These are phyloP conservation scores for Verticillium klebahnii DNA, from an alignment of 2,329 filamentous ascomycete species.

Conservation along the genomic window DNA sequence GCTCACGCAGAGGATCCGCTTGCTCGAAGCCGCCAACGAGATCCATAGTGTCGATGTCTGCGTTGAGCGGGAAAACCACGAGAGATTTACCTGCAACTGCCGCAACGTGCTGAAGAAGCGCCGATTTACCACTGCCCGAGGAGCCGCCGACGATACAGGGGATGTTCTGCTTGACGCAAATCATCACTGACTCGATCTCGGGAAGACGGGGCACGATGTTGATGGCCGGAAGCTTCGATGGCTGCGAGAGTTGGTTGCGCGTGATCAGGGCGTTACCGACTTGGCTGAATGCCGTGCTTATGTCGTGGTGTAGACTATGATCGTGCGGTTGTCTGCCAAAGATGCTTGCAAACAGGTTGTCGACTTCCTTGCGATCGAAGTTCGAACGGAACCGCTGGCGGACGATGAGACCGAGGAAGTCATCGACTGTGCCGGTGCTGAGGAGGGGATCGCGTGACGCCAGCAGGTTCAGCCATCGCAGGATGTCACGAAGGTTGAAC, in stretches of 20 bases:
- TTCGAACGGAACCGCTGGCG: constrained; percentile 78
- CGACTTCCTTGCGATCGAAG: constrained; percentile 62
- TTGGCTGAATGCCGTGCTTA: constrained; percentile 64
- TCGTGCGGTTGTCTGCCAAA: constrained; percentile 50
- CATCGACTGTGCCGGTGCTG: constrained; percentile 53
- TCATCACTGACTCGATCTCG: constrained; percentile 79
- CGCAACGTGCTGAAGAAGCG: constrained; percentile 75
- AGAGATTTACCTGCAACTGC: constrained; percentile 70
- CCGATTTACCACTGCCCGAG: constrained; percentile 83
- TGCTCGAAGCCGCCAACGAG: constrained; percentile 96
- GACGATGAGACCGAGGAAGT: constrained; percentile 80
- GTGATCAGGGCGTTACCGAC: constrained; percentile 71
- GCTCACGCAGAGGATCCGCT: constrained; percentile 72
- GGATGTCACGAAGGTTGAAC: constrained; percentile 86
- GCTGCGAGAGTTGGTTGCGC: constrained; percentile 53
- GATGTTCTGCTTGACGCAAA: constrained; percentile 81
- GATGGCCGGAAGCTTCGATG: constrained; percentile 44
- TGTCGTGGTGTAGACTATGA: constrained; percentile 68
- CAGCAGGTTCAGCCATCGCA: constrained; percentile 78
- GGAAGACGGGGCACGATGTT: constrained; percentile 54
- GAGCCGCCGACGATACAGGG: constrained; percentile 85
- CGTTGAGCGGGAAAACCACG: constrained; percentile 82
- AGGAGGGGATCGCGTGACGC: constrained; percentile 57
- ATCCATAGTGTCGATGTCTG: constrained; percentile 95
- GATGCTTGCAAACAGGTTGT: constrained; percentile 59